Conservation (phyloP, 352 stramenopile genomes). For the Aphanomyces invadans region DNA sequence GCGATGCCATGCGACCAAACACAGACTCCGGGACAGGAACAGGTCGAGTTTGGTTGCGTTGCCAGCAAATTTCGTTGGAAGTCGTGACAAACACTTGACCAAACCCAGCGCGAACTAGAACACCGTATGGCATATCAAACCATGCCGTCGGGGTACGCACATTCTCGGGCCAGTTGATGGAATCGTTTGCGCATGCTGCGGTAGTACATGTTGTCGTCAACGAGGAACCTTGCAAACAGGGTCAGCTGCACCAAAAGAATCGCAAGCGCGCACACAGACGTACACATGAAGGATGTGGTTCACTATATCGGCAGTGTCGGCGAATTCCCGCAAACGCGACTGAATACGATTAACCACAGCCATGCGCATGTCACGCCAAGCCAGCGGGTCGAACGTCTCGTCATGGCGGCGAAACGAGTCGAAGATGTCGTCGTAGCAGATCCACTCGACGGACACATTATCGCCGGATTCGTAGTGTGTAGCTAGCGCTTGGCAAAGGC, state of each 20-base stretch:
- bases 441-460: background rate
- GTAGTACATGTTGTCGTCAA: conserved; percentile 26
- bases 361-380: background rate
- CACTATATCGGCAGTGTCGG: background rate
- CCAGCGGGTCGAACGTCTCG: background rate
- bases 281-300: background rate
- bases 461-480: background rate
- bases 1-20: conserved; percentile 7
- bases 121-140: too few relatives aligned
- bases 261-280: background rate
- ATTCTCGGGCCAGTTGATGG: conserved; percentile 7
- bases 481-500: background rate
- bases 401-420: background rate
- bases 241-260: background rate
- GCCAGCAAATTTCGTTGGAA: background rate
- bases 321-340: background rate
- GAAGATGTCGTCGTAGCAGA: conserved; percentile 18
- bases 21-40: conserved; percentile 9
- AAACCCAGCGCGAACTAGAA: conserved; percentile 16
- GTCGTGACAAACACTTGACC: conserved; percentile 15
- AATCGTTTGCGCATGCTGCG: conserved; percentile 24
- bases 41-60: background rate
- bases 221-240: conserved; percentile 14
- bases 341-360: conserved; percentile 1
- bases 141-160: conserved; percentile 1